Base-by-base conservation (phyloP, 202 grass and related monocot genomes). In the Elaeis oleifera region DNA sequence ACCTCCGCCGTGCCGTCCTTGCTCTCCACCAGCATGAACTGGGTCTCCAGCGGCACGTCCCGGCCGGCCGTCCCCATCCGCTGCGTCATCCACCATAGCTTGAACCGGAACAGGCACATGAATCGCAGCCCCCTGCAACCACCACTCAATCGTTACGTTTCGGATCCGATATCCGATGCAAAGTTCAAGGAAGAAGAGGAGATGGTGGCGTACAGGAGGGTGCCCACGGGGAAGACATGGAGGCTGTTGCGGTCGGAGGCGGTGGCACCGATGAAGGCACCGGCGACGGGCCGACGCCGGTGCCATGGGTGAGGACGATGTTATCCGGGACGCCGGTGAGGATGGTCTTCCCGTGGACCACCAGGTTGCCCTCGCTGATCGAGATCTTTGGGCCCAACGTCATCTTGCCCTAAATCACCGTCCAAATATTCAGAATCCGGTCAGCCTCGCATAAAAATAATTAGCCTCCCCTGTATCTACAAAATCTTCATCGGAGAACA, bases 1-100 rank as follows among this genome's bases (percentile, higher is more conserved):
- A 8, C 36, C 36, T 44, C 36, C 9, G 36, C 36, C 36, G 36
- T 44, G 36, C 17, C 57, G 27, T 75, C 73, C 11, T 82, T 82
- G 32, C 72, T 72, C 84, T 96, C 87, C n/a, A 96, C n/a, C 75
- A 96, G 51, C 81, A 96, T 78, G 79, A 96, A 96, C 72, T 96
- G 91, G 11, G 91, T 96, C 73, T 96, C 91, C 4, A 90, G 78
- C 25, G 84, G 91, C 49, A 90, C 70, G 31, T 96, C 87, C 23
- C 87, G 70, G 15, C 91, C 87, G 61, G 60, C 53, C 62, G 6
- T 73, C 48, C 86, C 84, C 91, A 96, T 96, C 63, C 78, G 51
- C 81, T 96, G 91, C 53, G 91, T 96, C 91, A 96, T 96, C 91
- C 91, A 96, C 91, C 91, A 96, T 8, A 96, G 79, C 81, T 96